Base-by-base conservation (phyloP, 2,329 filamentous ascomycete species). In the Curvularia verruculosa region DNA sequence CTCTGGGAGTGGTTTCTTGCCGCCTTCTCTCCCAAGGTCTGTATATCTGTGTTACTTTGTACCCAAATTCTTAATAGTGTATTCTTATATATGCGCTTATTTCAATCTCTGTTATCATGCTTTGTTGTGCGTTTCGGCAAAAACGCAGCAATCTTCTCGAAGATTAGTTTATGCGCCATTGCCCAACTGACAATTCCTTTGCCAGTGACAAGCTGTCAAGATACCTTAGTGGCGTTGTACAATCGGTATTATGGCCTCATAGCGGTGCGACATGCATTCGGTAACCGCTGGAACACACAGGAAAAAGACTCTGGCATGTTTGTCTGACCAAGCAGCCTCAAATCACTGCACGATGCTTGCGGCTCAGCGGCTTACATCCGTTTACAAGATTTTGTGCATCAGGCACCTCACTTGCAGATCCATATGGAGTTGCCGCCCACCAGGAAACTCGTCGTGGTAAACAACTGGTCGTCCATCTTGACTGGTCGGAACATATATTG, bases 401-500 rank as follows among this genome's bases (percentile, higher is more conserved):
- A 24, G 46, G 18, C 50, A 58, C 43, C 28, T 47, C 36, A 68
- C 63, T 65, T 47, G 64, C 52, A 26, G 49, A 43, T n/a, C 23
- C 26, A 49, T 29, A 46, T 51, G 34, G 23, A 34, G 15, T 36
- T 49, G 56, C 55, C 59, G 51, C 40, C 36, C 50, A 59, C 60
- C 60, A 52, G 64, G 64, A 43, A 49, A 24, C 26, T 43, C 45
- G 39, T 21, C 24, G 46, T 44, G 48, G 23, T 44, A 52, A 29
- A 49, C 52, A 54, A 54, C 34, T 56, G 51, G 52, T 46, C 31
- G 48, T 29, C 49, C 40, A 62, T 63, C 51, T 65, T 56, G 46
- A 61, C 54, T 59, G 59, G 58, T 45, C 59, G 60, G 63, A 59
- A 56, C 49, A 62, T 69, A 69, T 55, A 72, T 72, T 73, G 60